phyloP scores from a whole-genome alignment of 2,329 filamentous ascomycete species.

The Pseudocercospora vitis region DNA sequence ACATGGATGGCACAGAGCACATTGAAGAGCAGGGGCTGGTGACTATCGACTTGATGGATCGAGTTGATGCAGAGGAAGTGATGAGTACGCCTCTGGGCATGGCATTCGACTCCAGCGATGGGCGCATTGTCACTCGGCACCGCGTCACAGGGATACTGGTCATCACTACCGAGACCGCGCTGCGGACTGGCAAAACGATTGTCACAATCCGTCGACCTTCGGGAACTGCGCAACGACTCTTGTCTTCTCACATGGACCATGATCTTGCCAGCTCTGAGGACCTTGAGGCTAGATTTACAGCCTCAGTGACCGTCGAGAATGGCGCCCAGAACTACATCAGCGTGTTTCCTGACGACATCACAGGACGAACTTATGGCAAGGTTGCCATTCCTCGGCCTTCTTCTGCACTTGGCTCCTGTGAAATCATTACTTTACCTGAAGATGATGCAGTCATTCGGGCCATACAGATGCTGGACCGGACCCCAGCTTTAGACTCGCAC shows the following conservation, averaged over 20 bases:
- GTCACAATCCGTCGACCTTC: conserved; percentile 37
- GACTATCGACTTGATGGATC: conserved; percentile 73
- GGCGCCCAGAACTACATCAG: conserved; percentile 28
- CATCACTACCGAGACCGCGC: conserved; percentile 71
- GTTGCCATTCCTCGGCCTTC: conserved; percentile 53
- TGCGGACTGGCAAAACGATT: conserved; percentile 35
- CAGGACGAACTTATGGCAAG: conserved; percentile 33
- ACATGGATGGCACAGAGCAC: conserved; percentile 69
- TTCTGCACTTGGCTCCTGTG: conserved; percentile 32
- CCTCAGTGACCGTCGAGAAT: conserved; percentile 28
- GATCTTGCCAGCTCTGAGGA: conserved; percentile 14
- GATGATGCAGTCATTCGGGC: conserved; percentile 63
- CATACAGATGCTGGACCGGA: conserved; percentile 79
- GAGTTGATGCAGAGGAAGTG: conserved; percentile 54
- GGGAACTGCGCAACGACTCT: conserved; percentile 29
- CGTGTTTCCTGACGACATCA: conserved; percentile 33
- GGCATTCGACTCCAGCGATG: conserved; percentile 66
- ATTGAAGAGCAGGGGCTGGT: conserved; percentile 92
- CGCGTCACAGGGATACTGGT: conserved; percentile 75
- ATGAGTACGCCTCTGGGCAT: conserved; percentile 59
- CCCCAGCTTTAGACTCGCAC: conserved; percentile 87
- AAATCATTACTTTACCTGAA: conserved; percentile 66
- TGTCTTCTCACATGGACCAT: conserved; percentile 22
- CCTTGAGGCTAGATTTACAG: conserved; percentile 23
- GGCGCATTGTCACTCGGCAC: conserved; percentile 64